Evolutionary conservation across 2,329 filamentous ascomycete genomes (phyloP).

Genomic region (Trichoderma koningiopsis): DNA sequence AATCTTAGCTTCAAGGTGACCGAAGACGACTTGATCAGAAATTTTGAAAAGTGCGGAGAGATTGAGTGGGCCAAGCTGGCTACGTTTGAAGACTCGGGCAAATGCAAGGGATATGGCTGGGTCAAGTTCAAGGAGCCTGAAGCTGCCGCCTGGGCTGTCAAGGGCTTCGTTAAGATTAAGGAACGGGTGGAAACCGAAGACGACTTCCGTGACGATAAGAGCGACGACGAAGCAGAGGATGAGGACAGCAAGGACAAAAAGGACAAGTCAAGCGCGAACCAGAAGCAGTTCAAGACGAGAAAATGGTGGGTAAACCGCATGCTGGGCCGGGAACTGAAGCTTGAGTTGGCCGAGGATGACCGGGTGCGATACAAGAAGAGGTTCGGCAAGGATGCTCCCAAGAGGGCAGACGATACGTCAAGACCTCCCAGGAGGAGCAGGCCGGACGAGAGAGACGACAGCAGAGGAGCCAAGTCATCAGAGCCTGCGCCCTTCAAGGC

Average conservation of each 20-base stretch:
- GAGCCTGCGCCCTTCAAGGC: conserved; percentile 44
- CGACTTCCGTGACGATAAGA: conserved; percentile 57
- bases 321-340: conserved; percentile 76
- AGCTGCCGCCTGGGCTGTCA: conserved; percentile 68
- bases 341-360: conserved; percentile 93
- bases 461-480: conserved; percentile 26
- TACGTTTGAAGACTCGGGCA: conserved; percentile 94
- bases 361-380: conserved; percentile 90
- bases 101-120: conserved; percentile 98
- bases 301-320: conserved; percentile 88
- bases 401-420: conserved; percentile 36
- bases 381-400: conserved; percentile 72
- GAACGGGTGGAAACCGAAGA: conserved; percentile 65
- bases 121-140: conserved; percentile 83
- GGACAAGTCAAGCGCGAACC: conserved; percentile 38
- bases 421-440: conserved; percentile 40
- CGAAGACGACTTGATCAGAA: conserved; percentile 75
- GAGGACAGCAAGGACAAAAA: conserved; percentile 44
- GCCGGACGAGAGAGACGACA: conserved; percentile 35
- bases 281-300: conserved; percentile 59
- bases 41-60: conserved; percentile 83
- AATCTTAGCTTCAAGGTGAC: conserved; percentile 83
- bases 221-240: conserved; percentile 44
- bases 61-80: conserved; percentile 85
- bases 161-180: conserved; percentile 75